A percentile compares a stretch with the other conserved stretches of the same genome.
These are phyloP conservation scores for Pseudonitzschia pungens DNA, from an alignment of 108 stramenopile genomes.

Conservation along the genomic window DNA sequence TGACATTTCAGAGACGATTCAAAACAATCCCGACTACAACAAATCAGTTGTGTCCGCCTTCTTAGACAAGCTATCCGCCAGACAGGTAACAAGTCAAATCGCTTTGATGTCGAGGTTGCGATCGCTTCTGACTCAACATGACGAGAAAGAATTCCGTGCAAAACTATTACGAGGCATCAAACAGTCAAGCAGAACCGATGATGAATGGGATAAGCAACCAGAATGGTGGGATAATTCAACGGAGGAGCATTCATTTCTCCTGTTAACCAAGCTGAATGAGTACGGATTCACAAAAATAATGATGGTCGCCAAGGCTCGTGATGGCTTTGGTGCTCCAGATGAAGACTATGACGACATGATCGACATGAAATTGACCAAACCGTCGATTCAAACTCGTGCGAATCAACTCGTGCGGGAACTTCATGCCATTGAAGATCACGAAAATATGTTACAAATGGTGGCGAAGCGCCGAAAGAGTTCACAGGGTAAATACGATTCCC, in stretches of 20 bases:
- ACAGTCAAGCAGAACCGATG: slow-evolving; percentile 37
- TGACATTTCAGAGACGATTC: slow-evolving; percentile 43
- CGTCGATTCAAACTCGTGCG: slow-evolving; percentile 51
- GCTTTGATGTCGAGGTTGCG: slow-evolving; percentile 67
- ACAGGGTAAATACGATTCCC: slow-evolving; percentile 15
- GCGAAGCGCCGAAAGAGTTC: slow-evolving; percentile 35
- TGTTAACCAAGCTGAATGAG: slow-evolving; percentile 29
- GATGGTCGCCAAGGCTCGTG: background rate
- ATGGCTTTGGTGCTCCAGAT: slow-evolving; percentile 20
- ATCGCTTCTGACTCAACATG: slow-evolving; percentile 53
- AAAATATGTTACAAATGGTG: slow-evolving; percentile 39
- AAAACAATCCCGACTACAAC: slow-evolving; percentile 40
- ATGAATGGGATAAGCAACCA: slow-evolving; percentile 66
- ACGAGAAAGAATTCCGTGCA: slow-evolving; percentile 34
- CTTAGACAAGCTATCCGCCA: slow-evolving; percentile 62
- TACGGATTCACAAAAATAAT: slow-evolving; percentile 32
- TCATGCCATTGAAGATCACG: slow-evolving; percentile 52
- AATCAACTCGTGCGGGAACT: slow-evolving; percentile 75
- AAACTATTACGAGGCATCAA: slow-evolving; percentile 47
- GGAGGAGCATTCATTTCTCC: slow-evolving; percentile 23
- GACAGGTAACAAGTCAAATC: slow-evolving; percentile 64
- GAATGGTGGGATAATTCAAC: slow-evolving; percentile 68
- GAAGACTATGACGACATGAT: slow-evolving; percentile 14
- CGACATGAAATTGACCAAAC: slow-evolving; percentile 41
- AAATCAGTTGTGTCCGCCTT: slow-evolving; percentile 44